Conservation (phyloP, 306 rosid genomes). For the Pyrus pyrifolia region DNA sequence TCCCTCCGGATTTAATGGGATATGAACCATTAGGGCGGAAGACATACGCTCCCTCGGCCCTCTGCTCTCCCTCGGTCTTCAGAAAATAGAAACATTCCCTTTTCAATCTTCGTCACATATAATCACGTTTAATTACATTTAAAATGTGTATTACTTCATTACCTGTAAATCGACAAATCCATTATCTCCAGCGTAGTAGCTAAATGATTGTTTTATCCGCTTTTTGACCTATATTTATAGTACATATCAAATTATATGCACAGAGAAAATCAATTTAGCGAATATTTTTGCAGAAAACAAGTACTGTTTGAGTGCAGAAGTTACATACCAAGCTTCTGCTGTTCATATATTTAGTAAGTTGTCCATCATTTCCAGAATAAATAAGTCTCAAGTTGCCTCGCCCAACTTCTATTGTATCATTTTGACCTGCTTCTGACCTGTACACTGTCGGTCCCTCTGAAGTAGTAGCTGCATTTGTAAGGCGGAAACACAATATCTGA, state of each 20-base stretch:
- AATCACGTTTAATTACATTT: not conserved
- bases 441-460: constrained; percentile 12
- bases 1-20: constrained; percentile 11
- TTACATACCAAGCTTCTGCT: constrained; percentile 26
- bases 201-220: constrained; percentile 21
- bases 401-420: constrained; percentile 24
- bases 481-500: not conserved
- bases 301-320: not conserved
- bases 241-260: not conserved
- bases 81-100: not conserved
- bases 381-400: constrained; percentile 32
- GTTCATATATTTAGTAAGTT: constrained; percentile 28
- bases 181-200: constrained; percentile 31
- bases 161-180: constrained; percentile 28
- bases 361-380: constrained; percentile 27
- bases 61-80: constrained; percentile 28
- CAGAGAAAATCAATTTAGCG: not conserved
- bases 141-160: not conserved
- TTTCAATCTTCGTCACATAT: not conserved
- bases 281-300: not conserved
- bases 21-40: constrained; percentile 32
- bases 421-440: constrained; percentile 10
- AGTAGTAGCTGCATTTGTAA: constrained; percentile 17
- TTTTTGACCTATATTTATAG: constrained; percentile 19
- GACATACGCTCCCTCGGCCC: constrained; percentile 38